Conservation (phyloP, 1,284 basidiomycete species). For the Coniferiporia sulphurascens region DNA sequence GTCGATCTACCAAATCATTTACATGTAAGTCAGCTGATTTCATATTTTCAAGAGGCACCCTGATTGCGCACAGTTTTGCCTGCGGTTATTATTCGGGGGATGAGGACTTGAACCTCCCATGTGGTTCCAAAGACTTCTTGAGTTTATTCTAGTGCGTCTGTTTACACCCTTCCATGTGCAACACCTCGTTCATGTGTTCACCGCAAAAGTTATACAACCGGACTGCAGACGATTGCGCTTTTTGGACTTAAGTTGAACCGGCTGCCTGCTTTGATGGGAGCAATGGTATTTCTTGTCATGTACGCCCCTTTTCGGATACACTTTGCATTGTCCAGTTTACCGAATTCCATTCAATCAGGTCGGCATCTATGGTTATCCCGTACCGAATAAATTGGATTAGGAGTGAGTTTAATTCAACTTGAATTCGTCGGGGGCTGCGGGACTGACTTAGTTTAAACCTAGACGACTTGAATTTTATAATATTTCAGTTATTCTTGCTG, state of each 20-base stretch:
- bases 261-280: slow-evolving; percentile 58
- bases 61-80: slow-evolving; percentile 37
- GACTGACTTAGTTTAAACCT: not conserved
- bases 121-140: slow-evolving; percentile 53
- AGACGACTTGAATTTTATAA: slow-evolving; percentile 63
- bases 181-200: not conserved
- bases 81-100: slow-evolving; percentile 44
- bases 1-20: slow-evolving; percentile 44
- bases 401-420: slow-evolving; percentile 37
- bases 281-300: slow-evolving; percentile 54
- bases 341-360: slow-evolving; percentile 29
- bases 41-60: not conserved
- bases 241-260: slow-evolving; percentile 73
- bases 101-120: slow-evolving; percentile 28
- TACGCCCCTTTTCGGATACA: slow-evolving; percentile 23
- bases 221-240: slow-evolving; percentile 69
- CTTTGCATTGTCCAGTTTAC: not conserved
- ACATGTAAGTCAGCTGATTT: slow-evolving; percentile 40
- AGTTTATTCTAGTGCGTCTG: slow-evolving; percentile 60
- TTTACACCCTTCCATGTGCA: slow-evolving; percentile 19
- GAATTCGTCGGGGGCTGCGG: not conserved
- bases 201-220: slow-evolving; percentile 42
- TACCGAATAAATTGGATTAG: slow-evolving; percentile 44
- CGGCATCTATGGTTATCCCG: slow-evolving; percentile 52
- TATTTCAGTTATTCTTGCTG: slow-evolving; percentile 58